Percentiles rank a stretch among this genome's conserved stretches.
These are phyloP conservation scores for Kwoniella bestiolae DNA, from an alignment of 768 basidiomycete genomes.

Conservation along the genomic window DNA sequence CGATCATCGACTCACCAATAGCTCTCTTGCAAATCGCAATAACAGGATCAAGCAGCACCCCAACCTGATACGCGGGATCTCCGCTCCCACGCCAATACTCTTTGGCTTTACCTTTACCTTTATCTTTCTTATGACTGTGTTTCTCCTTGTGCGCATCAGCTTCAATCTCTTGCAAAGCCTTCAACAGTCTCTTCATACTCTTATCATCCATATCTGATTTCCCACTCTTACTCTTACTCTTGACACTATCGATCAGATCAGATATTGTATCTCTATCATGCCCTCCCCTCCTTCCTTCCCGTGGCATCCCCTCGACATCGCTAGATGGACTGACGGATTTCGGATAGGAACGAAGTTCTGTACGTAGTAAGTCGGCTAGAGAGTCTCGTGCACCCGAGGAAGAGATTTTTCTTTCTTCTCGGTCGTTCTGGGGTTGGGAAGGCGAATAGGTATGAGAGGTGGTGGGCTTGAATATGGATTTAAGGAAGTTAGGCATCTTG, in stretches of 20 bases:
- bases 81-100: background rate
- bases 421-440: background rate
- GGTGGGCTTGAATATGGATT: slow-evolving; percentile 30
- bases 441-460: slow-evolving; percentile 12
- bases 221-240: background rate
- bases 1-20: slow-evolving; percentile 5
- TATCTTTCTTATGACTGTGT: background rate
- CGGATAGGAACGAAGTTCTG: background rate
- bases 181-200: slow-evolving; percentile 6
- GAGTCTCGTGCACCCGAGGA: background rate
- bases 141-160: background rate
- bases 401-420: background rate
- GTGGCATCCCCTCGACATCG: background rate
- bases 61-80: background rate
- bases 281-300: background rate
- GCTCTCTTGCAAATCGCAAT: background rate
- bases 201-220: background rate
- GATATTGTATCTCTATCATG: background rate
- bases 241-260: background rate
- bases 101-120: background rate
- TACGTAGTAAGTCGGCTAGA: background rate
- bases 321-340: background rate
- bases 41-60: slow-evolving; percentile 1
- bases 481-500: slow-evolving; percentile 39
- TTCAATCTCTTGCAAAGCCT: slow-evolving; percentile 9